Base-by-base conservation (phyloP, 305 asterid species). In the Petunia hybrid region DNA sequence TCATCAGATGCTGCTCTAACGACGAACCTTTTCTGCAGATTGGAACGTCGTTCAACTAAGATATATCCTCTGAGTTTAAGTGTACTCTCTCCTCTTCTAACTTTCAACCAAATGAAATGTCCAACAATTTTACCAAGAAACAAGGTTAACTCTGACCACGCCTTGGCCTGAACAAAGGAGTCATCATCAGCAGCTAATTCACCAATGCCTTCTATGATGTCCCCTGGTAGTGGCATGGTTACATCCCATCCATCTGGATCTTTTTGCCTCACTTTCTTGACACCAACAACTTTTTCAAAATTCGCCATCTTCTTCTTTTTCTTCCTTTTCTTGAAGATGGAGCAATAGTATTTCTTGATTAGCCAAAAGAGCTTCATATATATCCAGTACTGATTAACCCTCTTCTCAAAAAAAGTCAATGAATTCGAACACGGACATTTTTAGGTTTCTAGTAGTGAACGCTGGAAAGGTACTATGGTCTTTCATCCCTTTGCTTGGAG, bases 221-320 rank as follows among this genome's bases (percentile, higher is more conserved):
- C 93, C 39, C 93, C 90, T 0, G 92, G 92, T 76, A 88, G 80
- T 0, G 92, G 89, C 92, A 88, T 89, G 3, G 66, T 83, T 56
- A 86, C 87, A 2, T 86, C 86, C 94, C 92, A 89, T 81, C 86
- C 88, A 8, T 87, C 91, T 4, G 87, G 78, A 0, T 71, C 61
- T 4, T 76, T 83, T 81, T 87, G 92, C 79, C 85, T 83, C 87
- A 90, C 91, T 46, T 86, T 73, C 83, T 86, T 89, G 41, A 89
- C 85, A 46, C 91, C 85, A 7, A 90, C 80, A n/a, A 89, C 80
- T 56, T 82, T 90, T 80, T 73, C 77, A 12, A 68, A n/a, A 8
- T 83, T 59, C 9, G 41, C 79, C 88, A 82, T 83, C 48, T 59
- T 51, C 66, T 57, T 42, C 40, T 70, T 69, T 39, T 66, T 57